Evolutionary conservation across 2,329 filamentous ascomycete species (phyloP).

Genomic region (Kalmusia sp.): DNA sequence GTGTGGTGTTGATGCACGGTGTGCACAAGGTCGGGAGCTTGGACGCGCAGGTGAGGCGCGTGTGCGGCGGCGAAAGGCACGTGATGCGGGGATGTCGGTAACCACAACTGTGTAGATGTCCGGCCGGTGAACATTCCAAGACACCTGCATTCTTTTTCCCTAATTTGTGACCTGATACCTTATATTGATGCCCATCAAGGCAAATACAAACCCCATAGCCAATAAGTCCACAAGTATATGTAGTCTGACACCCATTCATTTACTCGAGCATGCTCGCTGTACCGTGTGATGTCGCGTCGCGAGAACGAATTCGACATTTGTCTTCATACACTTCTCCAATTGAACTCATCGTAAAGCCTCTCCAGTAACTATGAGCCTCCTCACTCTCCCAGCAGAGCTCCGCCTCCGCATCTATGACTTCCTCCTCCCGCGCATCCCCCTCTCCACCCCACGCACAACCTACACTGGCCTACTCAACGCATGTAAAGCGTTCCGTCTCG

Average conservation of each 20-base stretch:
- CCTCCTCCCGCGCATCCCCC: constrained; percentile 5
- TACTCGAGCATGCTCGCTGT: too few relatives aligned
- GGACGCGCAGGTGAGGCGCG: not conserved
- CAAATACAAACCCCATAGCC: too few relatives aligned
- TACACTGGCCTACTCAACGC: constrained; percentile 15
- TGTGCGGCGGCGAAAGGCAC: not conserved
- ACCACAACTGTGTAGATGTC: too few relatives aligned
- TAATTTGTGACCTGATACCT: too few relatives aligned
- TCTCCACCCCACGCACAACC: not conserved
- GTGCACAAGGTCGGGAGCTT: constrained; percentile 5
- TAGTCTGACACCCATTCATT: too few relatives aligned
- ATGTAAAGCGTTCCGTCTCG: constrained; percentile 12
- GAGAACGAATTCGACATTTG: too few relatives aligned
- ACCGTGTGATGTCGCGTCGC: too few relatives aligned
- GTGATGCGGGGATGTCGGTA: not conserved
- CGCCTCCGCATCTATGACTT: constrained; percentile 26
- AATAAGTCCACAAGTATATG: too few relatives aligned
- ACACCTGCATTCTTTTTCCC: not conserved
- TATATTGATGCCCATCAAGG: too few relatives aligned
- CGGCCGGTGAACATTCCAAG: not conserved
- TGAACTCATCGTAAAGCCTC: too few relatives aligned
- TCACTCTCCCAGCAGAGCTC: constrained; percentile 26
- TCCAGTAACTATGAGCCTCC: constrained; percentile 9
- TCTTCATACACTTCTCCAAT: too few relatives aligned
- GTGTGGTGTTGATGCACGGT: constrained; percentile 5